phyloP scores from a whole-genome alignment of 2,329 filamentous ascomycete genomes.

The Penicillium sp. region DNA sequence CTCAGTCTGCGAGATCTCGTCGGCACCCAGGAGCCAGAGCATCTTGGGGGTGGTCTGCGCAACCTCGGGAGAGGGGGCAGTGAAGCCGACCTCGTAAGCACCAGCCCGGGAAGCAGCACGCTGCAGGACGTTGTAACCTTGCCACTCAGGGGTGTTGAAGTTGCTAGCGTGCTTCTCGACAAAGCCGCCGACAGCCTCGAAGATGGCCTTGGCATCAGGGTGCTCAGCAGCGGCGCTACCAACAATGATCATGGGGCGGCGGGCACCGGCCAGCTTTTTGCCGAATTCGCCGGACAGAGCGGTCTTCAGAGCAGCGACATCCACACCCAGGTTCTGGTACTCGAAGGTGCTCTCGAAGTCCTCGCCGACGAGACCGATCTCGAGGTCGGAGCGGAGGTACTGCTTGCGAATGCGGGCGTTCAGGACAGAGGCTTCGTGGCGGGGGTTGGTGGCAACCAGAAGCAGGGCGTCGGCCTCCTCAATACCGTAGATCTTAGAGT shows the following conservation, averaged over 20 bases:
- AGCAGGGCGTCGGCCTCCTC: slow-evolving; percentile 93
- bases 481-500: slow-evolving; percentile 90
- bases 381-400: slow-evolving; percentile 92
- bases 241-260: slow-evolving; percentile 95
- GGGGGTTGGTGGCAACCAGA: slow-evolving; percentile 90
- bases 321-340: slow-evolving; percentile 84
- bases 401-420: slow-evolving; percentile 98
- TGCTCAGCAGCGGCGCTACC: slow-evolving; percentile 93
- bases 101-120: slow-evolving; percentile 88
- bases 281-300: slow-evolving; percentile 85
- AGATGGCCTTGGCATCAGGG: slow-evolving; percentile 86
- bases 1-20: slow-evolving; percentile 82
- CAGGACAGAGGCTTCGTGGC: slow-evolving; percentile 90
- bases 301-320: slow-evolving; percentile 78
- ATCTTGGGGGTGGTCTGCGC: slow-evolving; percentile 90
- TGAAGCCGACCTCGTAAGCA: slow-evolving; percentile 95
- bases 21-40: slow-evolving; percentile 92
- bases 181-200: slow-evolving; percentile 85
- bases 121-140: slow-evolving; percentile 96
- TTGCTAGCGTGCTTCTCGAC: slow-evolving; percentile 90
- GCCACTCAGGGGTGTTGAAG: slow-evolving; percentile 90
- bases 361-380: slow-evolving; percentile 90
- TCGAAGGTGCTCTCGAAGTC: slow-evolving; percentile 93
- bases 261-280: slow-evolving; percentile 84
- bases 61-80: slow-evolving; percentile 77